These are phyloP conservation scores for Phyllosticta citriasiana DNA, from an alignment of 2,329 filamentous ascomycete genomes.

Conservation along the genomic window DNA sequence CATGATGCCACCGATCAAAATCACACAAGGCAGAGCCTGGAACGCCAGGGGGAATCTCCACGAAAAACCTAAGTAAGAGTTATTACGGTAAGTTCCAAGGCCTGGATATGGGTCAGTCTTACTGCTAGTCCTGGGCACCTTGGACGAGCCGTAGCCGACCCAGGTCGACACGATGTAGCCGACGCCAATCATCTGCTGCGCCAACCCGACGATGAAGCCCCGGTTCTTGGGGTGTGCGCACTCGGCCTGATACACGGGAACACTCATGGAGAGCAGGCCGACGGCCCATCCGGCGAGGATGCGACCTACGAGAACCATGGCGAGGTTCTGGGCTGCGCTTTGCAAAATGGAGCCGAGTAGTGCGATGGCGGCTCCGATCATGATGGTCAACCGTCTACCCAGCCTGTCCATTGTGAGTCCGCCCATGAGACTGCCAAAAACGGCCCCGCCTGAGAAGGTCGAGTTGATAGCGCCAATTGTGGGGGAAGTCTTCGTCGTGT, in stretches of 20 bases:
- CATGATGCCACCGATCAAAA: slow-evolving; percentile 34
- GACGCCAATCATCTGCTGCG: slow-evolving; percentile 48
- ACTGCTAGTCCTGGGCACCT: slow-evolving; percentile 23
- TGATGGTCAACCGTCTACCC: slow-evolving; percentile 49
- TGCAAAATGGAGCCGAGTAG: slow-evolving; percentile 50
- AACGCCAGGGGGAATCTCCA: slow-evolving; percentile 38
- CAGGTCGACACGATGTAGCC: slow-evolving; percentile 48
- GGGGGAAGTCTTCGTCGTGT: slow-evolving; percentile 38
- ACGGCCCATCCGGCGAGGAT: slow-evolving; percentile 51
- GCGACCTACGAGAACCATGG: slow-evolving; percentile 49
- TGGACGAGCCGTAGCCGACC: slow-evolving; percentile 37
- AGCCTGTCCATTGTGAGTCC: slow-evolving; percentile 52
- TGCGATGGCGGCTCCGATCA: slow-evolving; percentile 50
- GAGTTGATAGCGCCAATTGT: slow-evolving; percentile 55
- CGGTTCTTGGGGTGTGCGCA: slow-evolving; percentile 49
- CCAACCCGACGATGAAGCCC: slow-evolving; percentile 44
- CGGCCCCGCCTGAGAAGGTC: slow-evolving; percentile 51
- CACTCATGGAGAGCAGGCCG: slow-evolving; percentile 48
- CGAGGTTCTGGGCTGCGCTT: slow-evolving; percentile 44
- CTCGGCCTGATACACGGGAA: slow-evolving; percentile 56
- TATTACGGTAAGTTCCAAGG: too few relatives aligned
- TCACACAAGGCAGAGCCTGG: slow-evolving; percentile 34
- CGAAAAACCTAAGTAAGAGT: slow-evolving; percentile 20
- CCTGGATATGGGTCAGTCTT: too few relatives aligned
- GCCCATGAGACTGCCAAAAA: slow-evolving; percentile 43